Evolutionary conservation across 2,329 filamentous ascomycete species (phyloP), one percentile per base, ranked within the genome.

Genomic region (Pseudohalonectria lignicola): DNA sequence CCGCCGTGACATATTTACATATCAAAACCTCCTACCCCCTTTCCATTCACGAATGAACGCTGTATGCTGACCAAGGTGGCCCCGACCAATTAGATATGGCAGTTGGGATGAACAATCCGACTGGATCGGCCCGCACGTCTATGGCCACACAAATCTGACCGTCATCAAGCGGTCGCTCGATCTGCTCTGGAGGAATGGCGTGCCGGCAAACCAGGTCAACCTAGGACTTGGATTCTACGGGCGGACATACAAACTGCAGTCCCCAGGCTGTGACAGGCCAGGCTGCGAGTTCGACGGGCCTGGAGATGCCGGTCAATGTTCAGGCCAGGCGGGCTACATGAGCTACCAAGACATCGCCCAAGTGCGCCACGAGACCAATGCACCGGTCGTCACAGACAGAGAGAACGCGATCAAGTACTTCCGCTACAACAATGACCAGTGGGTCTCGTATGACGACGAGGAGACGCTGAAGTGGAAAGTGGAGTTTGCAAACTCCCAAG

Each of bases 161-260:
- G 62, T 66, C 39, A 65, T 66, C 21, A 48, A 63, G 6, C 17
- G 41, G 1, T 51, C 51, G 0, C 40, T 65, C 1, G 56, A 65
- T 4, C 56, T 68, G 1, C 45, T 71, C 4, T 68, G 66, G 62
- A 53, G 60, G 10, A 58, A 52, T 20, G 46, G 56, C 16, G 49
- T 71, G 4, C 43, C 51, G 2, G 57, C 66, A 0, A 31, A 39
- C 1, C 61, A 66, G 29, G 49, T 71, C 5, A 51, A 49, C 6
- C 42, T 71, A 8, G 66, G 66, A 1, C 25, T 61, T 12, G 61
- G 54, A 1, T 66, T 62, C 40, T 68, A 68, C 41, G 64, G 63
- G 3, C 38, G 48, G 30, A 23, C 43, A n/a, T 51, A 47, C 18
- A 43, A 39, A 5, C 42, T 49, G n/a, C 21, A 28, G 10, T 37